A percentile compares a stretch with the other conserved stretches of the same genome.
phyloP scores from a whole-genome alignment of 257 asterid genomes.

The Plantago major region DNA sequence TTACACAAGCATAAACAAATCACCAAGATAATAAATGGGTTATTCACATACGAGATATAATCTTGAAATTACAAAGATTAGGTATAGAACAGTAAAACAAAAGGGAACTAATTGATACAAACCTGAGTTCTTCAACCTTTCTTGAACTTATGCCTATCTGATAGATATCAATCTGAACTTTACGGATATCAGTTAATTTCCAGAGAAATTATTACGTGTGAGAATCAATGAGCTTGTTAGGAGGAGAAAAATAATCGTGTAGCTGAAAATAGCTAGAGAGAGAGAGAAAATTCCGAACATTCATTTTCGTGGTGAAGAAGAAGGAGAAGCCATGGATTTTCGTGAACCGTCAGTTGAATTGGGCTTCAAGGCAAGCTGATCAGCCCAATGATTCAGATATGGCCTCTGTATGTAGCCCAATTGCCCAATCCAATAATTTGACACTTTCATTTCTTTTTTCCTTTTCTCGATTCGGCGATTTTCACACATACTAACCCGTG shows the following conservation, averaged over 20 bases:
- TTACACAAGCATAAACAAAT: neutral
- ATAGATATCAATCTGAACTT: no score
- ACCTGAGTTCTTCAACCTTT: conserved; percentile 23
- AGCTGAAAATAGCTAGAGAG: neutral
- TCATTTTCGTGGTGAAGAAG: neutral
- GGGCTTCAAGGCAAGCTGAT: neutral
- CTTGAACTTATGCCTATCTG: neutral
- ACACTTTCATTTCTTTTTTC: no score
- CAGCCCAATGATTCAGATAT: neutral
- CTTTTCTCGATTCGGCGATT: no score
- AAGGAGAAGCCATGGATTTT: neutral
- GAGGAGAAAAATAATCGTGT: neutral
- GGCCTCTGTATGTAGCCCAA: no score
- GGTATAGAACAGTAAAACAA: conserved; percentile 2
- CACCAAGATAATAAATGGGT: neutral
- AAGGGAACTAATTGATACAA: conserved; percentile 8
- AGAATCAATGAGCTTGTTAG: neutral
- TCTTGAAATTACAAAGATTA: conserved; percentile 1
- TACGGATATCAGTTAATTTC: neutral
- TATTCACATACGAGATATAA: conserved; percentile 6
- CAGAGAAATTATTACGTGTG: neutral
- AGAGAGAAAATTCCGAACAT: neutral
- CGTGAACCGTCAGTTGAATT: neutral
- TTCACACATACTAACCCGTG: no score
- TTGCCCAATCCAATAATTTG: no score